Evolutionary conservation across 495 filamentous ascomycete species (phyloP), one percentile per base, ranked within the genome.

Genomic region (Neurospora intermedia): DNA sequence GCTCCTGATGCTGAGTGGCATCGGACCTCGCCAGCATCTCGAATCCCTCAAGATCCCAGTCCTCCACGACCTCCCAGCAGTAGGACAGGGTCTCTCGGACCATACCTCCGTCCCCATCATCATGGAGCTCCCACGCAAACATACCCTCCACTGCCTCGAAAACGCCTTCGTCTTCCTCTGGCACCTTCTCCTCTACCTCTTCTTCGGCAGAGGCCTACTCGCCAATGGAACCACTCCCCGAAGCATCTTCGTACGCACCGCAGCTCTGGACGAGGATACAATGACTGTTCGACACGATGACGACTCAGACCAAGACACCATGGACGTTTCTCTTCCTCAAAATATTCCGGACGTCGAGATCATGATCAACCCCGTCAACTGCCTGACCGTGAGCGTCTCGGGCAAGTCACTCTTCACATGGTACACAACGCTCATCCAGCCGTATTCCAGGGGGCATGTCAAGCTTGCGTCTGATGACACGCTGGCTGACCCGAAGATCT

Each of bases 1-100:
- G 72, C 40, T 80, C 6, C 74, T 80, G n/a, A 74, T 79, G 77
- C 73, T 77, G 0, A 78, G 78, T 69, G 78, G 78, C n/a, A 77
- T 80, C 31, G 78, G 77, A 0, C 78, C 77, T 3, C 62, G 20
- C 45, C 69, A 73, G 0, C 41, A 73, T 16, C 88, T 94, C 20
- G 78, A 83, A 13, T 78, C 80, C 9, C 84, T 92, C 62, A 84
- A 82, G 5, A 93, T 95, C 69, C 86, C 88, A 10, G 85, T 92
- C 16, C 81, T 92, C 35, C 48, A 31, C 0, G 5, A 27, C 20
- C 69, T 78, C 10, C 70, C 71, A 8, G 72, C 69, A 0, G 77
- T 81, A 2, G 79, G 79, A 18, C 46, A 43, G 7, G 75, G 75
- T 42, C 62, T 81, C 31, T 69, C 40, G 0, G 79, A 81, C 39